These are phyloP conservation scores for Suillus discolor DNA, from an alignment of 768 basidiomycete genomes.

Conservation along the genomic window DNA sequence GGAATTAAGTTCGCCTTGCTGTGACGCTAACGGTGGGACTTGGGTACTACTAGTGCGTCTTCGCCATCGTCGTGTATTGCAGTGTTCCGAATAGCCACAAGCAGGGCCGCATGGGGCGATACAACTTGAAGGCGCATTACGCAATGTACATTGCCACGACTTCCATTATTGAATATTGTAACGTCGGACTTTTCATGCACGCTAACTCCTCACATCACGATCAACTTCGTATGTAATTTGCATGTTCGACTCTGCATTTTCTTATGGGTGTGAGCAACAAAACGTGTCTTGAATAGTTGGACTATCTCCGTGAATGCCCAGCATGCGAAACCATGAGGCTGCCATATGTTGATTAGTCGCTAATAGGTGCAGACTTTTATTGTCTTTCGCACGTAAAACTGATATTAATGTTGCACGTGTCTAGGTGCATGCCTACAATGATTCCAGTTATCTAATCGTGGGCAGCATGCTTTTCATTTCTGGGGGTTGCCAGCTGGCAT, in stretches of 20 bases:
- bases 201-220: neutral
- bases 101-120: neutral
- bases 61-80: neutral
- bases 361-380: neutral
- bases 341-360: neutral
- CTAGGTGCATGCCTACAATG: neutral
- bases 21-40: neutral
- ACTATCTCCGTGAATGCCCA: neutral
- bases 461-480: conserved; percentile 5
- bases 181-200: neutral
- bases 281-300: neutral
- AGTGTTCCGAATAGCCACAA: neutral
- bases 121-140: neutral
- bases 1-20: neutral
- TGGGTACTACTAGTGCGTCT: neutral
- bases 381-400: conserved; percentile 1
- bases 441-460: conserved; percentile 5
- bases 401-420: neutral
- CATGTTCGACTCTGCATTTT: neutral
- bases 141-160: neutral
- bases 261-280: neutral
- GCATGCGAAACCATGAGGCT: neutral
- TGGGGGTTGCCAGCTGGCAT: neutral
- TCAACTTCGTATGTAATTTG: neutral
- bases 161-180: neutral